Base-by-base conservation (phyloP, 2,329 filamentous ascomycete genomes). In the Neocucurbitaria cava region DNA sequence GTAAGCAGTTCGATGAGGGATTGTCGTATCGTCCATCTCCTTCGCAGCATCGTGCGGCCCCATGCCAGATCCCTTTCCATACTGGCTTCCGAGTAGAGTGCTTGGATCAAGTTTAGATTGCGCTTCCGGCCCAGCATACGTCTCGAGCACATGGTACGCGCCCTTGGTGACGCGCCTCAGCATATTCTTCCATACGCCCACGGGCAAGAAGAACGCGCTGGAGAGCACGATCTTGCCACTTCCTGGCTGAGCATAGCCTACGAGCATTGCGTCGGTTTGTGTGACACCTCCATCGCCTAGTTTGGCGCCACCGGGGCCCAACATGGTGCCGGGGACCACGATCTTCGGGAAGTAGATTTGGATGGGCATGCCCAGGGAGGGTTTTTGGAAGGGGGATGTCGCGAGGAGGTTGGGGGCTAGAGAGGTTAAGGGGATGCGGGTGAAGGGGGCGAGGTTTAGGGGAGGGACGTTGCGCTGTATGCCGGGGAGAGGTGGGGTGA, bases 211-310 rank as follows among this genome's bases (percentile, higher is more conserved):
- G 6, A 74, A 52, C 1, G 66, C 69, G 24, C 62, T 61, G n/a
- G 20, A 54, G 0, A 74, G 48, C 0, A 39, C 39, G 2, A 71
- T 44, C 2, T 41, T 42, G 0, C 56, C 54, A 7, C 48, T 64
- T 1, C 44, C 44, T 1, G 56, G 47, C 1, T 53, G 23, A 1
- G 63, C 46, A 46, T 67, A 50, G 6, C 72, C 72, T 9, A 75
- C 55, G 9, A 75, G 48, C 2, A 75, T 30, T 5, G 68, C 71
- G 38, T 75, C 71, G 8, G 68, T 73, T 28, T 63, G 60, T 24
- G 31, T 42, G 11, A 41, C 20, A 15, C 54, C 43, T 15, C 13
- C 21, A 30, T 57, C 46, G 38, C 49, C 59, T 20, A 56, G 28
- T 26, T 28, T 47, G 13, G 31, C n/a, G 28, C 56, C 59, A 26